Base-by-base conservation (phyloP, 2,329 filamentous ascomycete species). In the Ophiobolus disseminans region DNA sequence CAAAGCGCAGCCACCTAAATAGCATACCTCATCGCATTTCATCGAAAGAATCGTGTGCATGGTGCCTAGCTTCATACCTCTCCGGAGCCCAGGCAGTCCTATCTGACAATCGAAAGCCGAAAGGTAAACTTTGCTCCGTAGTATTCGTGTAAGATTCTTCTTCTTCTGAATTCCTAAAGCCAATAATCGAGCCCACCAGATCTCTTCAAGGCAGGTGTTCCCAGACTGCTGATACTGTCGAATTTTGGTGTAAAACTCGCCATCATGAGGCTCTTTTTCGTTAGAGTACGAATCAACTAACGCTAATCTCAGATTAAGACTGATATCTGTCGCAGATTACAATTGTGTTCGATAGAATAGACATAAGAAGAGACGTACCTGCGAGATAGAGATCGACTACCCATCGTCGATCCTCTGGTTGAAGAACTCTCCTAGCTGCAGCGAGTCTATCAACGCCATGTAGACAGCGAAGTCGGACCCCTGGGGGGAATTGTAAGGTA, bases 21-120 rank as follows among this genome's bases (percentile, higher is more conserved):
- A 11, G n/a, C 62, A 56, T 58, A 74, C 66, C 49, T 75, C 57
- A 45, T 72, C 53, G 47, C 57, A 71, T 43, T 40, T 43, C 32
- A 44, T 52, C n/a, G 4, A 30, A 40, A 43, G 26, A 10, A 48
- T 48, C 39, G 35, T 52, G n/a, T 48, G 44, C 11, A 28, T 11
- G 10, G 31, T 43, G 21, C 36, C 35, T n/a, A 48, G 17, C 8
- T 31, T 37, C 32, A 52, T 48, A 22, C 45, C 44, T 25, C 39
- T 16, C 23, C 39, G 8, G 6, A 52, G 17, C 25, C 30, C 38
- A 19, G 45, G 48, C n/a, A 52, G 35, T 10, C 31, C 48, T 22
- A 52, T 14, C 35, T 43, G 23, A 39, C 7, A 10, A 20, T 52
- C 32, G 28, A 52, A 48, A 17, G 32, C 45, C 9, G 25, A 16